phyloP scores from a whole-genome alignment of 1,284 basidiomycete species.

The Leccinum angustisporum region DNA sequence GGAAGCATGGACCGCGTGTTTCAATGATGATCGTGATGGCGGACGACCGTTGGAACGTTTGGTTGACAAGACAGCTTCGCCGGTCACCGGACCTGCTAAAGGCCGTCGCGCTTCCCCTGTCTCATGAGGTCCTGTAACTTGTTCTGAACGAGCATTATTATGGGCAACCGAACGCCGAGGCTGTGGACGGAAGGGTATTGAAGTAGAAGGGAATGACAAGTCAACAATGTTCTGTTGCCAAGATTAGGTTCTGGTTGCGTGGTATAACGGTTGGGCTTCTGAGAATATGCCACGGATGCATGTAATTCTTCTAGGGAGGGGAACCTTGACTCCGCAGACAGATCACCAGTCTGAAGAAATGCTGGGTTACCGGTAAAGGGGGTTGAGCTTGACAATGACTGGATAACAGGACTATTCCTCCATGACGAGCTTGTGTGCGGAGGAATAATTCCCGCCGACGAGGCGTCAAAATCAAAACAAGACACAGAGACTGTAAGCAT shows the following conservation, averaged over 20 bases:
- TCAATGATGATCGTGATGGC: conserved; percentile 29
- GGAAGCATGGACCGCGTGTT: conserved; percentile 11
- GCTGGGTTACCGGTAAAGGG: conserved; percentile 22
- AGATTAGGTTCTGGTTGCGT: conserved; percentile 17
- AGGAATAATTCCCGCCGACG: conserved; percentile 68
- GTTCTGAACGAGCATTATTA: conserved; percentile 43
- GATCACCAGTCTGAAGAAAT: conserved; percentile 36
- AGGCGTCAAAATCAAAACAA: conserved; percentile 14
- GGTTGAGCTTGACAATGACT: conserved; percentile 16
- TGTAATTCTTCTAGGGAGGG: conserved; percentile 79
- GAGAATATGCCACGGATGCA: conserved; percentile 46
- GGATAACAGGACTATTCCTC: conserved; percentile 18
- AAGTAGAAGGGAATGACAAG: conserved; percentile 25
- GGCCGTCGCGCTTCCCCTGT: conserved; percentile 18
- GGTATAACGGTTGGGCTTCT: conserved; percentile 19
- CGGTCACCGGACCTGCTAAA: conserved; percentile 10
- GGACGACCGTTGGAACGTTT: conserved; percentile 29
- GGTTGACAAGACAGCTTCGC: conserved; percentile 14
- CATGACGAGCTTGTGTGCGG: conserved; percentile 20
- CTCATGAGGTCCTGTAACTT: conserved; percentile 60
- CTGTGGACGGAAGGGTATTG: conserved; percentile 18
- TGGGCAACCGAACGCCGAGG: conserved; percentile 18
- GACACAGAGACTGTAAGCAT: neutral
- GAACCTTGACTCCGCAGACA: conserved; percentile 65
- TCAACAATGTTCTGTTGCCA: conserved; percentile 20